These are phyloP conservation scores for Polytrichum commune DNA, from an alignment of 225 moss, liverwort and hornwort species.

Conservation along the genomic window DNA sequence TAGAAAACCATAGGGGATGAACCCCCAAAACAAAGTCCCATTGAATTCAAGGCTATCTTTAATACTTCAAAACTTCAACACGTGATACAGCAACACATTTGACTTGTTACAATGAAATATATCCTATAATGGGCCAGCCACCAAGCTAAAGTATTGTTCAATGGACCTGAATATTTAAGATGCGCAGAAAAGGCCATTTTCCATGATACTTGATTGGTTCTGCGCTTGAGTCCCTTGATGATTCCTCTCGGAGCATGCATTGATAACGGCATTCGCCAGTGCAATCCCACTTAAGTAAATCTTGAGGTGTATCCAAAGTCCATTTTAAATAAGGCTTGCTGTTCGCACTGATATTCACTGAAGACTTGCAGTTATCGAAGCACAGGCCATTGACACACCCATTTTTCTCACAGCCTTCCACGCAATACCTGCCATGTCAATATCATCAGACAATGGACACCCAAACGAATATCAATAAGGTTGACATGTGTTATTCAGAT, in stretches of 20 bases:
- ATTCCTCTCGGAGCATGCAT: slow-evolving; percentile 55
- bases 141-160: too few relatives aligned
- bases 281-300: slow-evolving; percentile 63
- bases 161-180: slow-evolving; percentile 53
- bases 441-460: background rate
- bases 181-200: slow-evolving; percentile 62
- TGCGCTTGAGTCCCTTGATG: slow-evolving; percentile 9
- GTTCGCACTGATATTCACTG: slow-evolving; percentile 3
- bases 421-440: slow-evolving; percentile 29
- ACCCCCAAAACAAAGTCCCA: too few relatives aligned
- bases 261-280: slow-evolving; percentile 62
- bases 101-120: too few relatives aligned
- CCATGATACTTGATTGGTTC: slow-evolving; percentile 63
- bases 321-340: slow-evolving; percentile 41
- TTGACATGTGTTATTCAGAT: too few relatives aligned
- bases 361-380: slow-evolving; percentile 14
- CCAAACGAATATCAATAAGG: background rate
- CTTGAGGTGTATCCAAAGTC: slow-evolving; percentile 36
- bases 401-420: slow-evolving; percentile 37
- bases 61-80: too few relatives aligned
- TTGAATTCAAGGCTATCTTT: too few relatives aligned
- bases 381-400: slow-evolving; percentile 9
- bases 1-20: too few relatives aligned
- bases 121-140: too few relatives aligned
- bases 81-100: too few relatives aligned